A percentile compares a stretch with the other conserved stretches of the same genome.
These are phyloP conservation scores for Trametes villosa DNA, from an alignment of 768 basidiomycete species.

Conservation along the genomic window DNA sequence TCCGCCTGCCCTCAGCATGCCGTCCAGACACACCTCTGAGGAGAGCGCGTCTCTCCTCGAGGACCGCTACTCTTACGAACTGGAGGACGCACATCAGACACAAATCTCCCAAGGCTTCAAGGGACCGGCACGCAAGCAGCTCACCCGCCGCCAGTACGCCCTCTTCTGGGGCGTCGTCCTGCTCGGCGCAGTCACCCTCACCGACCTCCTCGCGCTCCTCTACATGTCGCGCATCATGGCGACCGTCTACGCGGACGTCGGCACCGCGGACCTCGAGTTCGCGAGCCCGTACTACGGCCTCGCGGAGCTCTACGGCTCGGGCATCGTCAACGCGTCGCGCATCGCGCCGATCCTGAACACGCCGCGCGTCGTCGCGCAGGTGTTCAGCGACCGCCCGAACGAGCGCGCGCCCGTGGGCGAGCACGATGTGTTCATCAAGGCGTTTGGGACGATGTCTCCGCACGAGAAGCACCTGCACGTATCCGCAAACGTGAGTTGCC, in stretches of 20 bases:
- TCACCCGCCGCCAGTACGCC: background rate
- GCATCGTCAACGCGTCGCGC: constrained; percentile 21
- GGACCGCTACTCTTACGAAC: constrained; percentile 2
- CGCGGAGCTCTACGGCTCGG: constrained; percentile 30
- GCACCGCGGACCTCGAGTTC: constrained; percentile 23
- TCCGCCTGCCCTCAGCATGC: background rate
- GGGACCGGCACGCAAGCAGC: background rate
- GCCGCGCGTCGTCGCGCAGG: constrained; percentile 29
- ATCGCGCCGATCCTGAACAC: constrained; percentile 27
- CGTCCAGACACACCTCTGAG: background rate
- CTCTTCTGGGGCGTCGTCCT: constrained; percentile 13
- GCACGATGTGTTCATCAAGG: constrained; percentile 22
- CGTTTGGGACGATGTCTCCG: constrained; percentile 26
- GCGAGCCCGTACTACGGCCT: constrained; percentile 32
- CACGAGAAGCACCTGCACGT: constrained; percentile 30
- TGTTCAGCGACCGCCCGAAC: constrained; percentile 25
- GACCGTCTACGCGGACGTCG: constrained; percentile 16
- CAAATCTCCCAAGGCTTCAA: background rate
- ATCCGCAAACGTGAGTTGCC: constrained; percentile 16
- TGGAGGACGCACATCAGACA: background rate
- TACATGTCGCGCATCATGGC: constrained; percentile 20
- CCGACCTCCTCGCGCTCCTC: constrained; percentile 14
- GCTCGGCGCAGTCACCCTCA: constrained; percentile 10
- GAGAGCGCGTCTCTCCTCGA: background rate
- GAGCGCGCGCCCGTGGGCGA: constrained; percentile 28